These are phyloP conservation scores for Termitomyces sp. DNA, from an alignment of 768 basidiomycete species.

Conservation along the genomic window DNA sequence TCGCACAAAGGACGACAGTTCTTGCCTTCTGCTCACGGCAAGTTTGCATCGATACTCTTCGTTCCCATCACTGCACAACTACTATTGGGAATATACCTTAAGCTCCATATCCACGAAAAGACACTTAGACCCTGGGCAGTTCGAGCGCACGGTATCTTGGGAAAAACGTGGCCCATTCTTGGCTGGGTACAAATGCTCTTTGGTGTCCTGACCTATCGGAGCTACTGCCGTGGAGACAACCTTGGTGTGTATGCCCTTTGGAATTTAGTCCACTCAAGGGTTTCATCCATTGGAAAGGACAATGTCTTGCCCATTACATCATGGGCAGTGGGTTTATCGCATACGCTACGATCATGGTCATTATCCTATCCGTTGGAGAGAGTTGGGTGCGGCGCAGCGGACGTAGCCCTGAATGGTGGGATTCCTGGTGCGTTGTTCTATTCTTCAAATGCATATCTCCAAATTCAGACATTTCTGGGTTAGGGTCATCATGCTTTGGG, in stretches of 20 bases:
- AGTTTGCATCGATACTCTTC: constrained; percentile 60
- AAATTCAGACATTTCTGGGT: not conserved
- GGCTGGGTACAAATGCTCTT: constrained; percentile 91
- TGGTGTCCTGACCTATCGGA: constrained; percentile 66
- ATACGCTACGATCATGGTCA: constrained; percentile 76
- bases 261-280: not conserved
- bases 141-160: constrained; percentile 67
- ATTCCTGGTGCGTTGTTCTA: constrained; percentile 54
- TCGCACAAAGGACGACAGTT: constrained; percentile 81
- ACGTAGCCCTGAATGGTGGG: constrained; percentile 80
- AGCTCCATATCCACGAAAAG: constrained; percentile 82
- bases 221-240: constrained; percentile 74
- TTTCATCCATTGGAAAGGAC: constrained; percentile 31
- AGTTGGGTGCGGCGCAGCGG: constrained; percentile 68
- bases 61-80: constrained; percentile 64
- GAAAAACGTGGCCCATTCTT: constrained; percentile 77
- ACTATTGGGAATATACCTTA: constrained; percentile 79
- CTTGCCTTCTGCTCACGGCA: constrained; percentile 65
- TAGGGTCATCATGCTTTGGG: constrained; percentile 50
- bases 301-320: constrained; percentile 87
- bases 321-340: constrained; percentile 91
- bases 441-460: not conserved
- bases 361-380: constrained; percentile 74
- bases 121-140: constrained; percentile 70
- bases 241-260: constrained; percentile 34